These are phyloP conservation scores for Rhodosporidiobolus odoratus DNA, from an alignment of 768 basidiomycete species.

Conservation along the genomic window DNA sequence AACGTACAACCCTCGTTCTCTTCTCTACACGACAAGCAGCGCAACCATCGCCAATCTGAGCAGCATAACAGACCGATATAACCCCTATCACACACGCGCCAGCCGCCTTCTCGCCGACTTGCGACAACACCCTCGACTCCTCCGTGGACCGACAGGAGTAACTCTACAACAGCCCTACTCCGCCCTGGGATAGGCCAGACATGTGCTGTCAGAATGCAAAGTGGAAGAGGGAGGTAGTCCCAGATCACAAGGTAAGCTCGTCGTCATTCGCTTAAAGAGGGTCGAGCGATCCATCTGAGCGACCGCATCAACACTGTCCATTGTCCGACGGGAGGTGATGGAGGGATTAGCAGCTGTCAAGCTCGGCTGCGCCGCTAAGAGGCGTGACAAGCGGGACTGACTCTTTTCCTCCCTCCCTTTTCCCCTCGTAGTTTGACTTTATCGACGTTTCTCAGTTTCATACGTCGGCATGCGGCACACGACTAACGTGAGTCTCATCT, in stretches of 20 bases:
- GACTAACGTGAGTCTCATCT: slow-evolving; percentile 62
- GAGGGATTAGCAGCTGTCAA: not conserved
- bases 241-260: slow-evolving; percentile 82
- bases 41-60: too few species aligned
- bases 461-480: slow-evolving; percentile 77
- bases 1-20: too few species aligned
- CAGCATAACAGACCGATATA: too few species aligned
- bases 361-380: not conserved
- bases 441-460: slow-evolving; percentile 88
- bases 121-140: too few species aligned
- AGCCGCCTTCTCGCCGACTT: too few species aligned
- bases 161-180: not conserved
- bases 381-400: not conserved
- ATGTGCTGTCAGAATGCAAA: slow-evolving; percentile 42
- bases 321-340: too few species aligned
- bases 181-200: not conserved
- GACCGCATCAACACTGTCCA: too few species aligned
- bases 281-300: not conserved
- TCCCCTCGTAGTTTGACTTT: slow-evolving; percentile 77
- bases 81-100: too few species aligned
- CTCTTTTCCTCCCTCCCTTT: not conserved
- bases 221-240: slow-evolving; percentile 88
- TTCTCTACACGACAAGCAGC: too few species aligned
- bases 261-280: not conserved
- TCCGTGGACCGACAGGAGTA: too few species aligned